Evolutionary conservation across 768 basidiomycete species (phyloP).

Genomic region (Boletus huronensis): DNA sequence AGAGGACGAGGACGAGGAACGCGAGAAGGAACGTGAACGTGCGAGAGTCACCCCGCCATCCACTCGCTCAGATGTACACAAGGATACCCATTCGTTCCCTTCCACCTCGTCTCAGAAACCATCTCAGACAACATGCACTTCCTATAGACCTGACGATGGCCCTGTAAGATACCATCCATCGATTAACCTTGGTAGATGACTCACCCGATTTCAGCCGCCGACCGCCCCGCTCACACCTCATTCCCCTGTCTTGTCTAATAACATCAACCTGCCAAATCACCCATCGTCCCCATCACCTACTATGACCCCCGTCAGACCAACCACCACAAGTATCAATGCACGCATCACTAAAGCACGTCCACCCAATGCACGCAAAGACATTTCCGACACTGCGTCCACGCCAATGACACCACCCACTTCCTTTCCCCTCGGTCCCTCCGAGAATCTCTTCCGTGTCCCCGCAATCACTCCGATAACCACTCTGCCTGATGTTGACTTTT

Average conservation of each 20-base stretch:
- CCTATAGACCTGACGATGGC: constrained; percentile 18
- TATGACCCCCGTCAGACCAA: constrained; percentile 16
- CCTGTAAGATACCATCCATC: constrained; percentile 30
- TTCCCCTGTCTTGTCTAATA: constrained; percentile 25
- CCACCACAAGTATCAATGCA: constrained; percentile 10
- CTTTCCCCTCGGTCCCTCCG: constrained; percentile 26
- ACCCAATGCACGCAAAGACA: constrained; percentile 28
- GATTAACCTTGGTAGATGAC: not conserved
- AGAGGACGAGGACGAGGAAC: constrained; percentile 78
- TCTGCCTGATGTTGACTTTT: constrained; percentile 34
- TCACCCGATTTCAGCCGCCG: constrained; percentile 15
- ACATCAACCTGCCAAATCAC: constrained; percentile 12
- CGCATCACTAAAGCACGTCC: constrained; percentile 32
- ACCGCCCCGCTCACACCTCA: constrained; percentile 32
- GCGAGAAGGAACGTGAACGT: constrained; percentile 52
- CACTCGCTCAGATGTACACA: constrained; percentile 18
- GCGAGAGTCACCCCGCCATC: constrained; percentile 27
- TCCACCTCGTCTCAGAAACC: constrained; percentile 18
- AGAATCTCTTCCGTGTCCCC: constrained; percentile 29
- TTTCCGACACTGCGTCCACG: constrained; percentile 16
- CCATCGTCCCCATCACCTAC: constrained; percentile 31
- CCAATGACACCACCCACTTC: constrained; percentile 15
- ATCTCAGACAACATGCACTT: constrained; percentile 11
- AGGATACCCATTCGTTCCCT: constrained; percentile 17
- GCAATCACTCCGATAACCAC: constrained; percentile 28